Conservation (phyloP, 73 alveolate species). For the Paramecium caudatum region DNA sequence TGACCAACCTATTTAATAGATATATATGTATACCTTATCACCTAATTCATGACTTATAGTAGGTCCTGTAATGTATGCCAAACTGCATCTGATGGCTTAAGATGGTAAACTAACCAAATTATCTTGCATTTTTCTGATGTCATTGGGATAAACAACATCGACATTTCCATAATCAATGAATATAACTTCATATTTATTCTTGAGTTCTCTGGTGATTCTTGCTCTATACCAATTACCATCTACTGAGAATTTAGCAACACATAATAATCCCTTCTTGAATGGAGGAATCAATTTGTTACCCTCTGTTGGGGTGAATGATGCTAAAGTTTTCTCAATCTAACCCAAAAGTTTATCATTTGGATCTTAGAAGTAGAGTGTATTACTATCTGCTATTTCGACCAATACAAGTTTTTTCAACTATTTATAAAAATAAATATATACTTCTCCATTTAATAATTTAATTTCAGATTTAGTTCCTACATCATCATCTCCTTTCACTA, state of each 20-base stretch:
- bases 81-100: constrained; percentile 85
- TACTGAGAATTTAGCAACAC: constrained; percentile 94
- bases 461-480: not conserved
- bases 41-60: constrained; percentile 77
- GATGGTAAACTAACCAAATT: constrained; percentile 84
- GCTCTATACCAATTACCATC: constrained; percentile 96
- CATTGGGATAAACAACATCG: constrained; percentile 83
- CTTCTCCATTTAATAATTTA: constrained; percentile 56
- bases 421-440: not conserved
- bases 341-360: constrained; percentile 81
- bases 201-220: constrained; percentile 83
- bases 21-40: constrained; percentile 44
- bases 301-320: constrained; percentile 80
- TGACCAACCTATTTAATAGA: constrained; percentile 66
- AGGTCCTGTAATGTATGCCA: constrained; percentile 91
- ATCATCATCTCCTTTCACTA: constrained; percentile 60
- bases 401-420: constrained; percentile 77
- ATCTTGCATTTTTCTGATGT: constrained; percentile 91
- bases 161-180: constrained; percentile 95
- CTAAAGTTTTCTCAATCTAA: constrained; percentile 82
- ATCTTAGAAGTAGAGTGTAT: constrained; percentile 84
- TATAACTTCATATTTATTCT: constrained; percentile 87
- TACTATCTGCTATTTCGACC: constrained; percentile 90
- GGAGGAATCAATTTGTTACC: constrained; percentile 85
- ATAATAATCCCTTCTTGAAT: constrained; percentile 89